Conservation (phyloP, 2,329 filamentous ascomycete genomes). For the Aspergillus felis region DNA sequence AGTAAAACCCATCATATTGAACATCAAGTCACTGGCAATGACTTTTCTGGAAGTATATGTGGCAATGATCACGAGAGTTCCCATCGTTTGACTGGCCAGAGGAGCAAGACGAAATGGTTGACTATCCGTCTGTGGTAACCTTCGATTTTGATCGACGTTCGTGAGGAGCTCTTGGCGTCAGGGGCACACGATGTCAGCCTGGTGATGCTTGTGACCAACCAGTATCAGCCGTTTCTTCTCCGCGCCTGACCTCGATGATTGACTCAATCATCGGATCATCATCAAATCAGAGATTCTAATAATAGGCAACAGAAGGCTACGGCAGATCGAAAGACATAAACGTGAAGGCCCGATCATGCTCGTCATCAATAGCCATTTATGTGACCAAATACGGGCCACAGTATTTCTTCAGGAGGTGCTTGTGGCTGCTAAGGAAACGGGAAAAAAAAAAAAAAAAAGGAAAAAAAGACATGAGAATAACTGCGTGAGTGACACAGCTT, state of each 20-base stretch:
- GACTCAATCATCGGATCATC: neutral
- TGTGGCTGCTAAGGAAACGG: neutral
- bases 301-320: neutral
- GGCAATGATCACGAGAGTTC: neutral
- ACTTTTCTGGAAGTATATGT: neutral
- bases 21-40: neutral
- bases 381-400: neutral
- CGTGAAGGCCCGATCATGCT: neutral
- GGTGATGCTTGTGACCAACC: conserved; percentile 3
- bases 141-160: neutral
- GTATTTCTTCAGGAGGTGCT: neutral
- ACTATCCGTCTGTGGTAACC: neutral
- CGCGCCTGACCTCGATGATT: neutral
- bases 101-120: neutral
- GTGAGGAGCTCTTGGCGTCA: neutral
- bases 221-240: neutral
- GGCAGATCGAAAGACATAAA: neutral
- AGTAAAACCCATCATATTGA: neutral
- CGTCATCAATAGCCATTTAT: neutral
- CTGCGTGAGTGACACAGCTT: neutral
- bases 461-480: neutral
- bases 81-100: neutral
- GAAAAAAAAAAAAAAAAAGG: no score
- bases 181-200: conserved; percentile 1
- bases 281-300: neutral